Percentiles rank a stretch among this genome's conserved stretches.
phyloP scores from a whole-genome alignment of 306 rosid species.

The Trichosanthes cucumerina region DNA sequence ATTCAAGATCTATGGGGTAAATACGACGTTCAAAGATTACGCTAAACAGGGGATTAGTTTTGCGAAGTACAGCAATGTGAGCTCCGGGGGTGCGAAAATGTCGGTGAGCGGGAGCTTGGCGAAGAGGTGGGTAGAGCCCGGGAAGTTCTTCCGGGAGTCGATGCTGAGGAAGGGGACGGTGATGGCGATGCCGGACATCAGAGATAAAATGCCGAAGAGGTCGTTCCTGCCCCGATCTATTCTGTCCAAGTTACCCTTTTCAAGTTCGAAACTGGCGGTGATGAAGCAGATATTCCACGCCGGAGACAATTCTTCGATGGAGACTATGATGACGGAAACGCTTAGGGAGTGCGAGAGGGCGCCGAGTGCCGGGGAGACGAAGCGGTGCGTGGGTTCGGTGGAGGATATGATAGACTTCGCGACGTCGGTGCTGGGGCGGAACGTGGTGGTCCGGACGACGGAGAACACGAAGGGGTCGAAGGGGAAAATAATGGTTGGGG shows the following conservation, averaged over 20 bases:
- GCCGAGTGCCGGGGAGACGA: conserved; percentile 65
- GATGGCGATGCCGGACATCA: conserved; percentile 79
- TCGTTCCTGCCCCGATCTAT: conserved; percentile 81
- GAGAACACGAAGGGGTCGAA: conserved; percentile 56
- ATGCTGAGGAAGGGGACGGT: conserved; percentile 61
- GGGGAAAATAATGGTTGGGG: conserved; percentile 42
- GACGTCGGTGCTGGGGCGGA: conserved; percentile 69
- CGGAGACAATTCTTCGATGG: conserved; percentile 71
- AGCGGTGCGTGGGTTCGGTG: conserved; percentile 71
- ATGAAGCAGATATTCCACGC: conserved; percentile 62
- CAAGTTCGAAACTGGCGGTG: conserved; percentile 43
- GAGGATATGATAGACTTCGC: conserved; percentile 96
- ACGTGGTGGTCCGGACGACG: conserved; percentile 52
- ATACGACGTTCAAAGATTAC: conserved; percentile 80
- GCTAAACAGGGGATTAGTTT: conserved; percentile 37
- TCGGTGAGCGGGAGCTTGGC: conserved; percentile 45
- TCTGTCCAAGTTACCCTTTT: conserved; percentile 67
- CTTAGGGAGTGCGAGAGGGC: conserved; percentile 69
- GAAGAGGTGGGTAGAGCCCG: conserved; percentile 83
- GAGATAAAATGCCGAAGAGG: conserved; percentile 86
- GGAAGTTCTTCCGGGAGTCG: conserved; percentile 79
- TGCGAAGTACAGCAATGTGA: conserved; percentile 36
- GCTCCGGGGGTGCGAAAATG: conserved; percentile 18
- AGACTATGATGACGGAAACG: conserved; percentile 46
- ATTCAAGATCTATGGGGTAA: conserved; percentile 70